Evolutionary conservation across 352 stramenopile genomes (phyloP).

Genomic region (Elongisporangium anandrum): DNA sequence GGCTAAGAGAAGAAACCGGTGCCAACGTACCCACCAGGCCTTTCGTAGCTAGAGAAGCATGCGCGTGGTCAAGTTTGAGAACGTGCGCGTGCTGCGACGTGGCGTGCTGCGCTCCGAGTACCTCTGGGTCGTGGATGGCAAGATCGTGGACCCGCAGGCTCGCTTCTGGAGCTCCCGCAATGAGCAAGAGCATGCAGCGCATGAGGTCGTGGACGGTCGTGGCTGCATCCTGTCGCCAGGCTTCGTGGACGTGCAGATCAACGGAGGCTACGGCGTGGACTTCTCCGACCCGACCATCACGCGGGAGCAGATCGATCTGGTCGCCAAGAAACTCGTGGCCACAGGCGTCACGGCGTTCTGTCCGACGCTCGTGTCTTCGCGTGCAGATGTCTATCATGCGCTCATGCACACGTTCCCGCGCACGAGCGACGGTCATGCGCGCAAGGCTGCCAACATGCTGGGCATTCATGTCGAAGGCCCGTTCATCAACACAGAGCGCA

Average conservation of each 20-base stretch:
- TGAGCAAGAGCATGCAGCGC: conserved; percentile 32
- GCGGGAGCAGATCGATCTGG: conserved; percentile 33
- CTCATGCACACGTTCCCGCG: conserved; percentile 47
- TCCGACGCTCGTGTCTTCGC: conserved; percentile 87
- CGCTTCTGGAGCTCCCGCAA: conserved; percentile 41
- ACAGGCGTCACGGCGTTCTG: conserved; percentile 84
- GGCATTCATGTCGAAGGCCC: conserved; percentile 88
- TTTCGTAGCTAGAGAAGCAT: background rate
- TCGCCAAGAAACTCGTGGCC: conserved; percentile 44
- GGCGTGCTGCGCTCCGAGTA: conserved; percentile 28
- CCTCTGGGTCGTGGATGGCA: conserved; percentile 52
- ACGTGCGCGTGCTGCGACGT: conserved; percentile 52
- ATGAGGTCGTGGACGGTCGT: conserved; percentile 57
- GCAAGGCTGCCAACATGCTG: conserved; percentile 61
- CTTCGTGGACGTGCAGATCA: conserved; percentile 90
- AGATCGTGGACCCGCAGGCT: conserved; percentile 41
- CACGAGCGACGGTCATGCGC: conserved; percentile 22
- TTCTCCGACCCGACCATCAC: conserved; percentile 67
- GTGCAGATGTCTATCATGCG: conserved; percentile 43
- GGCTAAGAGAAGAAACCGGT: background rate
- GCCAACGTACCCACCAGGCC: background rate
- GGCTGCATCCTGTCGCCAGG: conserved; percentile 72
- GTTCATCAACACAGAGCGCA: conserved; percentile 80
- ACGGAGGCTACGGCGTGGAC: conserved; percentile 84
- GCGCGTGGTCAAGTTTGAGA: conserved; percentile 45